These are phyloP conservation scores for Chlamydomonas sphaeroides DNA, from an alignment of 139 green algal genomes.

Conservation along the genomic window DNA sequence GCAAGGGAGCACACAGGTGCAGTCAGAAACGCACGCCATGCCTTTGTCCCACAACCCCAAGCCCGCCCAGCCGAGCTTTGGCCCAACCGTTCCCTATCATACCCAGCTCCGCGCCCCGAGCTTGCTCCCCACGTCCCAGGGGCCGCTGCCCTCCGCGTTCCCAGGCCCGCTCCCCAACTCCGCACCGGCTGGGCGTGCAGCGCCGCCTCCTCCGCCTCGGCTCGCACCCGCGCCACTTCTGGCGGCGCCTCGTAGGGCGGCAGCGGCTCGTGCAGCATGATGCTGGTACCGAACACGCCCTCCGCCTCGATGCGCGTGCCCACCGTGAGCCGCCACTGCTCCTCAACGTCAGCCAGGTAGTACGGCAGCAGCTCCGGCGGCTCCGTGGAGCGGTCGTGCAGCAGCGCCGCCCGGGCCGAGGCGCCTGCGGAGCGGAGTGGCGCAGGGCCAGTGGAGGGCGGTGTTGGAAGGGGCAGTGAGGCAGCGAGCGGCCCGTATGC, in stretches of 20 bases:
- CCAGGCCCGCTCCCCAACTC: no score
- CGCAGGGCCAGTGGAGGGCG: background rate
- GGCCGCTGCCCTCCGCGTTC: no score
- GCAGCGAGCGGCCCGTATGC: no score
- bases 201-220: constrained; percentile 22
- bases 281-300: background rate
- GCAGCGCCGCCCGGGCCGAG: background rate
- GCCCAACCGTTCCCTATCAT: no score
- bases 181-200: no score
- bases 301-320: background rate
- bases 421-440: background rate
- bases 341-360: constrained; percentile 30
- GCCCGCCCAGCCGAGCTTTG: no score
- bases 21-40: no score
- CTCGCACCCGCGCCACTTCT: constrained; percentile 3
- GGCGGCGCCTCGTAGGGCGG: constrained; percentile 28
- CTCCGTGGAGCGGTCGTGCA: background rate
- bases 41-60: no score
- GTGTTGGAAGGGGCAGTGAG: background rate
- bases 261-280: constrained; percentile 20
- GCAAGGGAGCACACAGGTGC: no score
- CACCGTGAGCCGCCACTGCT: constrained; percentile 32
- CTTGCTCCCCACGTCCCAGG: no score
- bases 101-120: no score
- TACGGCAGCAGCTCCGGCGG: constrained; percentile 15